Evolutionary conservation across 192 early-diverging fungal genomes (phyloP).

Genomic region (Backusella tuberculispora): DNA sequence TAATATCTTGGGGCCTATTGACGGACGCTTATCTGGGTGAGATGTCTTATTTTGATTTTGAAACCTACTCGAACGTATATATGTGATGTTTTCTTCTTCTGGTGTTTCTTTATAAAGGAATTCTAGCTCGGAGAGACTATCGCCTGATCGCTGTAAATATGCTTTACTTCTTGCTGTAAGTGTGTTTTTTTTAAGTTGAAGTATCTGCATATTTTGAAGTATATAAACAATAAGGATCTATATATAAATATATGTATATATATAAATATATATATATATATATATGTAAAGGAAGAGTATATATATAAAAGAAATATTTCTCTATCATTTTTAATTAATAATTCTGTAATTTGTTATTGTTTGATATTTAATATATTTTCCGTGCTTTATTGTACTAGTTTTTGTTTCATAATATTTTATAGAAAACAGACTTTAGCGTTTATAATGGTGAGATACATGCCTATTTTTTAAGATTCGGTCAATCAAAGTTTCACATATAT

Average conservation of each 20-base stretch:
- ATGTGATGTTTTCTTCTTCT: conserved; percentile 1
- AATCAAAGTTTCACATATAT: background rate
- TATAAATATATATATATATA: background rate
- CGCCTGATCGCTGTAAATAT: background rate
- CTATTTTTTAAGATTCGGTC: background rate
- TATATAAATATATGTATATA: background rate
- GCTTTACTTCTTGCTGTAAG: background rate
- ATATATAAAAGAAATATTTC: background rate
- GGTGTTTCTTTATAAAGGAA: background rate
- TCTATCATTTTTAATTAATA: background rate
- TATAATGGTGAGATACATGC: background rate
- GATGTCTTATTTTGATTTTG: conserved; percentile 3
- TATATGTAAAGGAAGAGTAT: no score
- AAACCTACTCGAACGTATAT: background rate
- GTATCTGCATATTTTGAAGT: background rate
- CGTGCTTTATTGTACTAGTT: background rate
- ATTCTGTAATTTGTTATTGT: background rate
- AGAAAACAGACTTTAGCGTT: background rate
- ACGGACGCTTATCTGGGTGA: background rate
- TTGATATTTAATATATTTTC: background rate
- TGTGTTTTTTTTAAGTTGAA: background rate
- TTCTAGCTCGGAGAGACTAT: background rate
- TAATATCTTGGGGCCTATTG: background rate
- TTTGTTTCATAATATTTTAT: background rate
- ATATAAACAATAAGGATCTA: background rate